Evolutionary conservation across 2,329 filamentous ascomycete species (phyloP).

Genomic region (Didymella segeticola): DNA sequence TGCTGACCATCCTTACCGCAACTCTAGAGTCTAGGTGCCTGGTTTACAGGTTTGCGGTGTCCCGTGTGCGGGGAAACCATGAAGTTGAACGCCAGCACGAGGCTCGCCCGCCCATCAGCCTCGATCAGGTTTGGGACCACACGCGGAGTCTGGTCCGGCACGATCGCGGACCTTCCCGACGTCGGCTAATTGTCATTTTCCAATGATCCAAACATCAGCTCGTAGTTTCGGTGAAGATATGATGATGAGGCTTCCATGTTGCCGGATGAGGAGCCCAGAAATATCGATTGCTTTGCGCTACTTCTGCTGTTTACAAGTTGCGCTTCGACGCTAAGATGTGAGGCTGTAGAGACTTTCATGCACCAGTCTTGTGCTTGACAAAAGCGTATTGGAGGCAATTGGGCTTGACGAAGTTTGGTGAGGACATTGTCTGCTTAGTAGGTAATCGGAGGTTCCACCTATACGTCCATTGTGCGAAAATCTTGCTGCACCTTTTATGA

Average conservation of each 20-base stretch:
- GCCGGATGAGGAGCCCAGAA: neutral
- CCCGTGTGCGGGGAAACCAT: slow-evolving; percentile 10
- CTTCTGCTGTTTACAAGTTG: neutral
- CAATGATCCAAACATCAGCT: neutral
- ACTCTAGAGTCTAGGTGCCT: neutral
- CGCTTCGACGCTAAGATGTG: neutral
- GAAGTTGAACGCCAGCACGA: slow-evolving; percentile 6
- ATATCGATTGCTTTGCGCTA: neutral
- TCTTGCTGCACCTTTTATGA: too few relatives aligned
- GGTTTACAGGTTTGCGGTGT: neutral
- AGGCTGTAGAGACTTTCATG: too few relatives aligned
- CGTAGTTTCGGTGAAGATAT: neutral
- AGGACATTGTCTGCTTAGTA: neutral
- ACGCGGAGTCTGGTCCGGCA: slow-evolving; percentile 12
- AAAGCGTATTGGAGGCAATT: neutral
- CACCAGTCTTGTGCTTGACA: neutral
- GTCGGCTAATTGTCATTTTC: neutral
- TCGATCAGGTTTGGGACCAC: slow-evolving; percentile 7
- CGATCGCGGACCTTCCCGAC: slow-evolving; percentile 6
- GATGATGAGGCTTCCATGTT: neutral
- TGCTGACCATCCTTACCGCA: neutral
- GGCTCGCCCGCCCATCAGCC: slow-evolving; percentile 4
- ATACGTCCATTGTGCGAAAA: too few relatives aligned
- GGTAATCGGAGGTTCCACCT: too few relatives aligned
- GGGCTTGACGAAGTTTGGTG: neutral